Percentiles rank a stretch among this genome's conserved stretches.
phyloP scores from a whole-genome alignment of 768 basidiomycete species.

The Kwoniella dendrophila region DNA sequence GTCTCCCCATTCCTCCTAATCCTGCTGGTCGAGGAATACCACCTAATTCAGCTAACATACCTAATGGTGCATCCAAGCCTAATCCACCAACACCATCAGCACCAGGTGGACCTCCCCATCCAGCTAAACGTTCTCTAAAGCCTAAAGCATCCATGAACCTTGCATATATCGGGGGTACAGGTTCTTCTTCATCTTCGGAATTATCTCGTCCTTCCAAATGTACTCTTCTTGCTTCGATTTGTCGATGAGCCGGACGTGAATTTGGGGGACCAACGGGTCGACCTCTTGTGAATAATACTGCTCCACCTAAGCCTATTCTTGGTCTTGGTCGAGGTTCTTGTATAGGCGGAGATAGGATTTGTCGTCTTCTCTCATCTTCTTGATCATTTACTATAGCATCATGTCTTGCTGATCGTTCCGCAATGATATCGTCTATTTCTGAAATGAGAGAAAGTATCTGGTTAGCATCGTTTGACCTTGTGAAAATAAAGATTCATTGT shows the following conservation, averaged over 20 bases:
- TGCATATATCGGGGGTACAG: too few species aligned
- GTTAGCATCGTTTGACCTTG: background rate
- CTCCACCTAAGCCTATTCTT: conserved; percentile 38
- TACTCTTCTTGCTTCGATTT: too few species aligned
- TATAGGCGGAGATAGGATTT: conserved; percentile 21
- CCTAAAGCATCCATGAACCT: too few species aligned
- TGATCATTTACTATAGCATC: conserved; percentile 19
- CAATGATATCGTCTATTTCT: conserved; percentile 20
- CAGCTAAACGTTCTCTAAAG: too few species aligned
- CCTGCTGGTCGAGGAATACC: background rate
- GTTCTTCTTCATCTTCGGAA: too few species aligned
- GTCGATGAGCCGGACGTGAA: background rate
- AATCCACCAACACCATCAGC: too few species aligned
- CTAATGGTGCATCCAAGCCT: too few species aligned
- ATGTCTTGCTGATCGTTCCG: background rate
- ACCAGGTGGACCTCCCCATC: too few species aligned
- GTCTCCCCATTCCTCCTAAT: background rate
- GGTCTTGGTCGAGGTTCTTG: conserved; percentile 4
- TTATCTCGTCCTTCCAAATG: too few species aligned
- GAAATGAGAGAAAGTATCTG: background rate
- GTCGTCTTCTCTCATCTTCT: conserved; percentile 25
- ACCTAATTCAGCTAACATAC: background rate
- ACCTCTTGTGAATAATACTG: conserved; percentile 23
- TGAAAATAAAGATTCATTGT: too few species aligned
- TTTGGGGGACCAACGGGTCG: background rate